Evolutionary conservation across 1,139 yeast species (phyloP), one percentile per base, ranked within the genome.

Genomic region (Debaryomyces coudertii): DNA sequence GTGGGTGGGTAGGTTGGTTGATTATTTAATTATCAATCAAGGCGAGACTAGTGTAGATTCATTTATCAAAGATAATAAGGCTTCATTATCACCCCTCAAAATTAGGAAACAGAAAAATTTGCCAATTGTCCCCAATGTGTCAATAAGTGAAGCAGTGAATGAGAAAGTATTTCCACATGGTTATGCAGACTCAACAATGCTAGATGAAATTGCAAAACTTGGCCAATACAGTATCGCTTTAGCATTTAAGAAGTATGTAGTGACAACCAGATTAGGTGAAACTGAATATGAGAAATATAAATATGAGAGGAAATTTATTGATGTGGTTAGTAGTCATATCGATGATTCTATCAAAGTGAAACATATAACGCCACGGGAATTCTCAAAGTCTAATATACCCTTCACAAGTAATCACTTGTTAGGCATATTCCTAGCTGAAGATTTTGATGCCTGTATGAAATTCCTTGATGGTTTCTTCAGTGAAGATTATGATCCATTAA

Each of bases 1-100:
- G n/a, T 45, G 47, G 47, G 35, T 31, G 9, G 22, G 34, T 8
- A 29, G 23, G 12, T 14, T 45, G 12, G 34, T 45, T 24, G 30
- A 43, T 27, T 22, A 36, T 16, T 11, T 42, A 14, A 36, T 42
- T 4, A 14, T 15, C 4, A 41, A 37, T 27, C 12, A 28, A 22
- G 8, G 16, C 5, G 20, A 11, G 5, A 27, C 11, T 20, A 18
- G 27, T 9, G 8, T 24, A 14, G 22, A 12, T 3, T 28, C 27
- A 4, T 14, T 11, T 2, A 20, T 12, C 18, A 18, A 29, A 27
- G 18, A 11, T 12, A 5, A 23, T 12, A 24, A 4, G 1, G 1
- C 16, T 1, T 5, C 38, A 18, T 12, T 18, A 8, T 9, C 4
- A n/a, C 7, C 12, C 2, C 33, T 31, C n/a, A 22, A 18, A 3